Evolutionary conservation across 371 early-diverging fungal genomes (phyloP).

Genomic region (Zancudomyces culisetae): DNA sequence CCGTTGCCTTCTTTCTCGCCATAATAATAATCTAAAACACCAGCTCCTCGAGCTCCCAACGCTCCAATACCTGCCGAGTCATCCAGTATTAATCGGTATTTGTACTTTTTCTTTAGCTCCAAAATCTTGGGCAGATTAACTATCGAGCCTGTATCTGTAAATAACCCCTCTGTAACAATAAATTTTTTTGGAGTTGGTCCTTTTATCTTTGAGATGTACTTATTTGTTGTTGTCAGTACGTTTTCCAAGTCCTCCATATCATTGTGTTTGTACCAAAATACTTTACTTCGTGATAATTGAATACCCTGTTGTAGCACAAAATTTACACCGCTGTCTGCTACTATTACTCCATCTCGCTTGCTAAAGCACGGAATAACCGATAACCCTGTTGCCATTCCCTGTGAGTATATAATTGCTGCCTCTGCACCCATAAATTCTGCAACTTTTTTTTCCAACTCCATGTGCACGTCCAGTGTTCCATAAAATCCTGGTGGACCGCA

Average conservation of each 20-base stretch:
- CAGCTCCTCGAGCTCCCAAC: conserved; percentile 76
- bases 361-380: conserved; percentile 96
- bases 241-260: conserved; percentile 89
- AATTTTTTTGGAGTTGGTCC: conserved; percentile 71
- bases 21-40: conserved; percentile 74
- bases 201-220: conserved; percentile 14
- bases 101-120: conserved; percentile 85
- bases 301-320: conserved; percentile 86
- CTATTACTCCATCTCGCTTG: conserved; percentile 91
- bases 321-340: conserved; percentile 78
- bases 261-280: conserved; percentile 87
- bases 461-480: conserved; percentile 97
- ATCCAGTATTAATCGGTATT: conserved; percentile 94
- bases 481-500: conserved; percentile 99
- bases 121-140: conserved; percentile 64
- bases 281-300: conserved; percentile 68
- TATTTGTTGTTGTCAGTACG: conserved; percentile 53
- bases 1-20: no score
- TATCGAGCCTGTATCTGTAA: conserved; percentile 82
- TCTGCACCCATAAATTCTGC: conserved; percentile 79
- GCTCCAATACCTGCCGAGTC: conserved; percentile 90
- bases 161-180: conserved; percentile 95
- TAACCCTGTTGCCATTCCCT: conserved; percentile 86
- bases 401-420: conserved; percentile 92
- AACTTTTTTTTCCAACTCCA: conserved; percentile 83